Evolutionary conservation across 257 asterid genomes (phyloP), one percentile per base, ranked within the genome.

Genomic region (Solanum gracilifrons): DNA sequence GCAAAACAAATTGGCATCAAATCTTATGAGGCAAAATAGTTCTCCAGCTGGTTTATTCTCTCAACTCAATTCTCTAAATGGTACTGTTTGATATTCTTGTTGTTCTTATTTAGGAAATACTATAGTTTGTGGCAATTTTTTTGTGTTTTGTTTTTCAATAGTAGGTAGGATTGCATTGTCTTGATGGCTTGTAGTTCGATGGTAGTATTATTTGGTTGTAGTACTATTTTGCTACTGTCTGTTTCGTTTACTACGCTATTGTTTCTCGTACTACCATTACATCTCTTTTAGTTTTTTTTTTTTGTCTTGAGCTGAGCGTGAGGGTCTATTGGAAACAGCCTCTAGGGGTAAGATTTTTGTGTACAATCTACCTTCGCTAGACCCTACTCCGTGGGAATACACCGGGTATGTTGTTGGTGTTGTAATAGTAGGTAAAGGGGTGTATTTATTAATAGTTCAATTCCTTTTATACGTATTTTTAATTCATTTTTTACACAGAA

Each of bases 31-130:
- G 88, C 98, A 96, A 69, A 94, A 91, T 74, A 96, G 95, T 87
- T 93, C 96, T 15, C 98, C 98, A 84, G 90, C 96, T 90, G 98
- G 95, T 41, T 89, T 94, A 76, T 90, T 93, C 91, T 91, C 96
- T 83, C 94, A 91, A 33, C 87, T 88, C 89, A 85, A 85, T 85
- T 58, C 93, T 86, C 95, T 92, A 92, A 92, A 86, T 92, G 98
- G 98, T 95, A 91, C 51, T 66, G 31, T 31, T 86, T 87, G 48
- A 51, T 32, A 8, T 29, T 68, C 77, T 86, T 41, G 32, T 31
- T 58, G 48, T 10, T 39, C 41, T 46, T 80, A 62, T 29, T 80
- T 46, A 5, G 85, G 31, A 46, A 48, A 12, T 80, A 29, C 69
- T 80, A 31, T 48, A 29, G 41, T 46, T 80, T 43, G 36, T 77